Base-by-base conservation (phyloP, 371 early-diverging fungal species). In the Mucor plumbeus region DNA sequence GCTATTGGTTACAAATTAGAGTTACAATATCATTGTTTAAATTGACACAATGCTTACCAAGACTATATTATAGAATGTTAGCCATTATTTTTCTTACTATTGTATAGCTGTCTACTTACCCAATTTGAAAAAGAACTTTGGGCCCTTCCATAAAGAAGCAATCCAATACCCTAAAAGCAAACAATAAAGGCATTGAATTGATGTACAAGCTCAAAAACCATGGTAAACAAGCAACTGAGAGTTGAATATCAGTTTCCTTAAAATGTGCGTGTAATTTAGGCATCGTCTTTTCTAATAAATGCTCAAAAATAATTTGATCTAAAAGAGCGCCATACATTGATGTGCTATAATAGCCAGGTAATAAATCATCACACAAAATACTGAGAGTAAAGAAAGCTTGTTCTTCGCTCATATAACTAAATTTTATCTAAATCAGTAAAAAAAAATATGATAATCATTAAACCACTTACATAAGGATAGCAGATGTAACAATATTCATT, bases 401-500 rank as follows among this genome's bases (percentile, higher is more conserved):
- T 76, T 97, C 98, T 76, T 99, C 98, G 14, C 90, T 91, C 86
- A 94, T 86, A 67, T 93, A 96, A 40, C 87, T 89, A 68, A 54
- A 21, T 50, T n/a, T 7, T 2, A 9, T 50, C 17, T 50, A 11
- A 26, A 9, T 50, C 0, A 50, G 50, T 26, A 10, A 9, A 1
- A 21, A 19, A 21, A 4, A 50, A 11, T 21, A 21, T 21, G 11
- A 5, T 19, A 9, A 1, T 38, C 3, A 6, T 50, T 11, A 7
- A 26, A 11, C 21, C 4, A 56, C 60, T 64, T 68, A 64, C 68
- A 67, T 65, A 11, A 65, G 60, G n/a, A 72, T 63, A 9, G 96
- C 95, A 38, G 94, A 94, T 14, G 95, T 95, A 4, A 98, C 93
- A 74, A 98, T 95, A 76, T 98, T 98, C 99, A 99, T 99, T 0